These are phyloP conservation scores for Trypanosoma caninum DNA, from an alignment of 208 protist species.

Conservation along the genomic window DNA sequence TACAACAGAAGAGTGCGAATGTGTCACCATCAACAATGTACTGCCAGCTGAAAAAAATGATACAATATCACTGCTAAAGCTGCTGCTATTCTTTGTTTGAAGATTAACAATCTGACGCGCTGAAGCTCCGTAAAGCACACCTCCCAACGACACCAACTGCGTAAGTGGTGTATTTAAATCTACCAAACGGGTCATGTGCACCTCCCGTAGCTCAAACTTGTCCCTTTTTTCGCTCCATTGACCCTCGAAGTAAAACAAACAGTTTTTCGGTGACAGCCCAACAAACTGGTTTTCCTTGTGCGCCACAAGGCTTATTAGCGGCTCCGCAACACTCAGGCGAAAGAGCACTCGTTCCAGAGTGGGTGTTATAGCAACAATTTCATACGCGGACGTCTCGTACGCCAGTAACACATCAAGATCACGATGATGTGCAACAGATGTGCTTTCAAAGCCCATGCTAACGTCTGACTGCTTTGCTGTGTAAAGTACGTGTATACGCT, in stretches of 20 bases:
- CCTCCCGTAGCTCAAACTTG: not conserved
- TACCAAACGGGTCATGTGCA: not conserved
- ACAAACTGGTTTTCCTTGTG: constrained; percentile 19
- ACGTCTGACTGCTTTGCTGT: constrained; percentile 1
- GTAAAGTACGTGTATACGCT: constrained; percentile 21
- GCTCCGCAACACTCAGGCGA: constrained; percentile 22
- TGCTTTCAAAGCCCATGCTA: constrained; percentile 26
- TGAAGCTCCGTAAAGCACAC: constrained; percentile 19
- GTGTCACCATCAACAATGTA: constrained; percentile 6
- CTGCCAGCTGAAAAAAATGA: not conserved
- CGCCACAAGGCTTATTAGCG: constrained; percentile 17
- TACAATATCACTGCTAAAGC: constrained; percentile 16
- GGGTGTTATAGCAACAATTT: constrained; percentile 28
- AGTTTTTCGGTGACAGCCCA: constrained; percentile 18
- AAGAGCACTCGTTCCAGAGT: constrained; percentile 9
- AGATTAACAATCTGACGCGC: constrained; percentile 11
- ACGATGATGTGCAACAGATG: constrained; percentile 28
- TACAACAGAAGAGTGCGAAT: constrained; percentile 15
- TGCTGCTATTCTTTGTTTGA: constrained; percentile 1
- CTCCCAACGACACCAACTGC: constrained; percentile 11
- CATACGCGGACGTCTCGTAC: constrained; percentile 21
- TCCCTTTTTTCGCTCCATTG: constrained; percentile 3
- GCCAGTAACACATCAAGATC: constrained; percentile 22
- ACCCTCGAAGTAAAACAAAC: constrained; percentile 25
- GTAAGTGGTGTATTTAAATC: constrained; percentile 4